Evolutionary conservation across 2,329 filamentous ascomycete species (phyloP).

Genomic region (Fusarium sp.): DNA sequence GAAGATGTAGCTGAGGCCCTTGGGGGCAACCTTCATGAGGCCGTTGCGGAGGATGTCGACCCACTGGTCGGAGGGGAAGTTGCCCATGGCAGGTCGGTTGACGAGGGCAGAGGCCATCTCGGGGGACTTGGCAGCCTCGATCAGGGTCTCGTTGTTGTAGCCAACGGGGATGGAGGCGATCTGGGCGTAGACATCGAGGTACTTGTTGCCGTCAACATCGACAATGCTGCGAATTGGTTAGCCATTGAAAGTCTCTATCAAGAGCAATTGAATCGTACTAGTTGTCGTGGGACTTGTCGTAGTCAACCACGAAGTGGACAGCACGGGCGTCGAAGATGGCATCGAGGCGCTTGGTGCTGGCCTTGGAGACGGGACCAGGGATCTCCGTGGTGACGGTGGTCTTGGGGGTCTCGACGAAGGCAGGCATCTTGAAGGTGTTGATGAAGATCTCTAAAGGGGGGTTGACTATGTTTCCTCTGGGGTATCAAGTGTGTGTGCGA

Average conservation of each 20-base stretch:
- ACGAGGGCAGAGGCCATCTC: slow-evolving; percentile 81
- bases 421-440: slow-evolving; percentile 46
- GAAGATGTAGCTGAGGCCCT: slow-evolving; percentile 83
- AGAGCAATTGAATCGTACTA: slow-evolving; percentile 48
- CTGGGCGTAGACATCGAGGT: slow-evolving; percentile 75
- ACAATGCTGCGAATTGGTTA: slow-evolving; percentile 51
- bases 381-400: slow-evolving; percentile 53
- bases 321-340: slow-evolving; percentile 64
- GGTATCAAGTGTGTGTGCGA: slow-evolving; percentile 24
- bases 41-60: slow-evolving; percentile 77
- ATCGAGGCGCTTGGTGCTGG: slow-evolving; percentile 57
- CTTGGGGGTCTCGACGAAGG: slow-evolving; percentile 49
- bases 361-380: slow-evolving; percentile 55
- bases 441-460: slow-evolving; percentile 9
- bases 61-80: slow-evolving; percentile 85
- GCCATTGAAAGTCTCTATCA: background rate
- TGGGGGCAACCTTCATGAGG: slow-evolving; percentile 78
- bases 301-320: slow-evolving; percentile 65
- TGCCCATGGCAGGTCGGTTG: slow-evolving; percentile 83
- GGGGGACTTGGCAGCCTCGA: slow-evolving; percentile 72
- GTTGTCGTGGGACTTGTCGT: slow-evolving; percentile 64
- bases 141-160: slow-evolving; percentile 81
- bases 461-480: slow-evolving; percentile 18
- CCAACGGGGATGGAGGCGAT: slow-evolving; percentile 87
- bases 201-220: slow-evolving; percentile 63